Evolutionary conservation across 108 stramenopile genomes (phyloP), one percentile per base, ranked within the genome.

Genomic region (Cyclostephanos invisitatus): DNA sequence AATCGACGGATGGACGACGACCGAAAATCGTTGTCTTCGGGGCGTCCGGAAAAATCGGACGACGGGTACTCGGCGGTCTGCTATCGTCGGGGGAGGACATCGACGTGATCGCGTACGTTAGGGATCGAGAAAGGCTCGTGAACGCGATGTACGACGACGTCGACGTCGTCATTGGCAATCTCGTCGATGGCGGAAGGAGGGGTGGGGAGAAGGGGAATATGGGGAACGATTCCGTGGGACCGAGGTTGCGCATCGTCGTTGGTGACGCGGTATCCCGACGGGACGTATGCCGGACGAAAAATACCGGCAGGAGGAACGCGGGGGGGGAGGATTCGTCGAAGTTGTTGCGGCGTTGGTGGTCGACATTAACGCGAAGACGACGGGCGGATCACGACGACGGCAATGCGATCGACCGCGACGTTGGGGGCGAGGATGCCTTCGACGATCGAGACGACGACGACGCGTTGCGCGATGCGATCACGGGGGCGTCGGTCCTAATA

Each of bases 31-130:
- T 89, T 10, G 86, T 92, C 0, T 71, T 89, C 37, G 91, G 91
- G 3, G 88, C 91, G 38, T 70, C 88, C 2, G 85, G 87, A 9
- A 55, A 74, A 50, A 74, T 88, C 38, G 91, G 91, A 29, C 64
- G 88, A 21, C 57, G 80, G 1, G 83, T 92, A 0, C 54, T 92
- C 3, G 59, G 68, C 35, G 84, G 88, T 10, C 64, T 92, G 8
- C 27, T 91, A 32, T 70, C 82, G 29, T 70, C 60, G 11, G 48
- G 66, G 10, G 44, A 73, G 11, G 91, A 89, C 28, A 80, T 85
- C 47, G 87, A 85, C 21, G 70, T 92, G n/a, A 84, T 92, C 14
- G 91, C 91, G 21, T 82, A 87, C 54, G 82, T 83, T 6, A 60
- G 84, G 18, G 73, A 88, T 66, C 76, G 75, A 55, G 74, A 81